A percentile compares a stretch with the other conserved stretches of the same genome.
phyloP scores from a whole-genome alignment of 768 basidiomycete genomes.

The Pulveroboletus sp. region DNA sequence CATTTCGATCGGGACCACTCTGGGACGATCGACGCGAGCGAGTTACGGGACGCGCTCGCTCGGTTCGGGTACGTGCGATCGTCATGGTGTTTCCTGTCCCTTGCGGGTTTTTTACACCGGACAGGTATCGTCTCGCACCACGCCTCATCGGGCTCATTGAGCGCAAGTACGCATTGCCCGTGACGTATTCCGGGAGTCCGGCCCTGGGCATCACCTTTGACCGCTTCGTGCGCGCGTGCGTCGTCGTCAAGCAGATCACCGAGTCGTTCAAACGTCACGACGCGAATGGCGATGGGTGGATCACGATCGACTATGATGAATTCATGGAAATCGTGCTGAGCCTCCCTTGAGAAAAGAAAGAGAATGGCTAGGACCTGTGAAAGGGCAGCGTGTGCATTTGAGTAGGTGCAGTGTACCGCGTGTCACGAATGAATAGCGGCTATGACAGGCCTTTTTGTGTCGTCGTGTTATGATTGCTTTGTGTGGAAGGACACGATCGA shows the following conservation, averaged over 20 bases:
- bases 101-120: no score
- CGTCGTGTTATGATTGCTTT: background rate
- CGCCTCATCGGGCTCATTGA: conserved; percentile 60
- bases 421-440: background rate
- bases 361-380: background rate
- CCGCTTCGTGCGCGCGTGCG: conserved; percentile 82
- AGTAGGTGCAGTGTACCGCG: background rate
- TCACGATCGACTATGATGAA: conserved; percentile 51
- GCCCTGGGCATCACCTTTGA: conserved; percentile 74
- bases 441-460: background rate
- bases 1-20: conserved; percentile 84
- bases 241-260: conserved; percentile 71
- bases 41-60: conserved; percentile 62
- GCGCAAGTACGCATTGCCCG: conserved; percentile 63
- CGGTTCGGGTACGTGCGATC: conserved; percentile 58
- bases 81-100: no score
- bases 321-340: conserved; percentile 49
- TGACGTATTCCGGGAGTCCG: conserved; percentile 30
- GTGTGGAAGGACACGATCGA: background rate
- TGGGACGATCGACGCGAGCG: conserved; percentile 67
- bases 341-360: conserved; percentile 33
- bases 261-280: conserved; percentile 68
- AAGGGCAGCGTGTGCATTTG: no score
- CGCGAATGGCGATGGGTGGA: conserved; percentile 51
- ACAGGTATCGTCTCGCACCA: conserved; percentile 64